phyloP scores from a whole-genome alignment of 805 yeast genomes.

The Maudiozyma saulgeensis region DNA sequence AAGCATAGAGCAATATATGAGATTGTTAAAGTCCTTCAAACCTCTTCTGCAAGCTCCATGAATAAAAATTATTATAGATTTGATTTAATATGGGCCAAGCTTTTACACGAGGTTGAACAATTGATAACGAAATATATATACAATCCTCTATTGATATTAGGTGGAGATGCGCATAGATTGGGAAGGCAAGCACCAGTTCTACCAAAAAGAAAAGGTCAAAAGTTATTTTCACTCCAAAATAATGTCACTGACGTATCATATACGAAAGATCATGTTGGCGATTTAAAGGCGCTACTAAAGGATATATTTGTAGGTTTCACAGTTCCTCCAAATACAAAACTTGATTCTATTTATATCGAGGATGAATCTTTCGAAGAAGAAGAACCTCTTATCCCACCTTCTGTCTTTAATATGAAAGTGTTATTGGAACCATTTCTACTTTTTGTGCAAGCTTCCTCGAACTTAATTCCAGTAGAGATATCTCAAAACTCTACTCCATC shows the following conservation, averaged over 20 bases:
- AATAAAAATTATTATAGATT: constrained; percentile 26
- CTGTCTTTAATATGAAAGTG: constrained; percentile 70
- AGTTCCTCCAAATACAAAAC: constrained; percentile 28
- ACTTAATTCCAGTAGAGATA: constrained; percentile 29
- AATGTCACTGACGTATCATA: constrained; percentile 19
- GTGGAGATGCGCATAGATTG: constrained; percentile 2
- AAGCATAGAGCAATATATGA: constrained; percentile 59
- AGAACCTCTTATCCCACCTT: constrained; percentile 57
- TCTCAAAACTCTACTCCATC: constrained; percentile 23
- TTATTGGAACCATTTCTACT: constrained; percentile 63
- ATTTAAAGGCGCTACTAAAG: constrained; percentile 39
- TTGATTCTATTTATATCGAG: constrained; percentile 43
- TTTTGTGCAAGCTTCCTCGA: constrained; percentile 52
- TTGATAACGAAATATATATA: constrained; percentile 18
- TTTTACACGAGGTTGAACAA: constrained; percentile 28
- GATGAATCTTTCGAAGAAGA: constrained; percentile 50
- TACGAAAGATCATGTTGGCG: constrained; percentile 30
- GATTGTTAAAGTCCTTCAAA: constrained; percentile 33
- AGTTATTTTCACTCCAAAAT: constrained; percentile 19
- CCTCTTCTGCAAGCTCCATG: constrained; percentile 10
- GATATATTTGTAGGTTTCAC: constrained; percentile 66
- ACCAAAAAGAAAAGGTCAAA: constrained; percentile 10
- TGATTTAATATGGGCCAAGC: constrained; percentile 35
- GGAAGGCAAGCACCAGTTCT: constrained; percentile 4
- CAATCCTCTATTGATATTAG: constrained; percentile 8